Evolutionary conservation across 441 rosid species (phyloP).

Genomic region (Manihot esculenta): DNA sequence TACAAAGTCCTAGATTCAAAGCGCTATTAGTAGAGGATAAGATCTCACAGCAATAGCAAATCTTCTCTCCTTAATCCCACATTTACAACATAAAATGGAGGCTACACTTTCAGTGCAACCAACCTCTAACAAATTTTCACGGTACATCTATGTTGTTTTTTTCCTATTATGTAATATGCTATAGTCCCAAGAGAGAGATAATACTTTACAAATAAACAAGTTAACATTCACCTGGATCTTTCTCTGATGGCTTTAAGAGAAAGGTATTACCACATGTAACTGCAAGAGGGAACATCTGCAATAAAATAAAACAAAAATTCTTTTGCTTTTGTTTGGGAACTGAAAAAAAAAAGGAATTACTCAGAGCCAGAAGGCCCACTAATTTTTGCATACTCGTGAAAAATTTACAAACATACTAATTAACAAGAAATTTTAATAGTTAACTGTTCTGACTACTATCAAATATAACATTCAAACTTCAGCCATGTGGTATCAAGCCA

Average conservation of each 20-base stretch:
- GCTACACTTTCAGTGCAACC: background rate
- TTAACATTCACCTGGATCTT: constrained; percentile 73
- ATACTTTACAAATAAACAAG: constrained; percentile 4
- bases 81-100: background rate
- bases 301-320: background rate
- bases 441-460: background rate
- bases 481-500: background rate
- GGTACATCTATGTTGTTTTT: background rate
- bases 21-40: background rate
- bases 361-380: background rate
- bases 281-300: constrained; percentile 95
- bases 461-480: background rate
- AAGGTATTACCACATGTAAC: constrained; percentile 92
- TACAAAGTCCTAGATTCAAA: background rate
- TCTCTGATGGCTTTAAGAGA: constrained; percentile 92
- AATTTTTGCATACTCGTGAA: background rate
- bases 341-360: background rate
- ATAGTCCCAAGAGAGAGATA: background rate
- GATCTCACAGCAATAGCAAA: background rate
- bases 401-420: background rate
- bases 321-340: background rate
- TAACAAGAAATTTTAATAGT: background rate
- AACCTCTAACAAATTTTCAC: background rate
- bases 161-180: background rate
- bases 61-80: background rate